Base-by-base conservation (phyloP, 2,329 filamentous ascomycete genomes). In the Cladophialophora carrionii region DNA sequence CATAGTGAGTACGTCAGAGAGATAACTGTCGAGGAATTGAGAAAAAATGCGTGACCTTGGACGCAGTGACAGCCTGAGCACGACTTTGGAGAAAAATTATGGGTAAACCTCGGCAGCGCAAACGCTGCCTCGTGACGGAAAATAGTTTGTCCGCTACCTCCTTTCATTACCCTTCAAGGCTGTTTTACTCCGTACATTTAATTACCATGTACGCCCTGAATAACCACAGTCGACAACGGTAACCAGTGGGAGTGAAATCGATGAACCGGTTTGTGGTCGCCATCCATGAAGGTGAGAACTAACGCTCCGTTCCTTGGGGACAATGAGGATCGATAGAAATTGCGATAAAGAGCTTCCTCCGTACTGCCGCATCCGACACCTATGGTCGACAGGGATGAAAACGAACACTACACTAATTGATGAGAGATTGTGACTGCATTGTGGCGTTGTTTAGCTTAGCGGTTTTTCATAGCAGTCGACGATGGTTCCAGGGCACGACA, bases 1-100 rank as follows among this genome's bases (percentile, higher is more conserved):
- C 67, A 69, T 69, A 4, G 52, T 8, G 10, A 20, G 34, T 6
- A 8, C 22, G 12, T 46, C 7, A 10, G n/a, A 60, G 43, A 60
- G 29, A n/a, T 24, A 31, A 31, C 32, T 17, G 26, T 43, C 17
- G 41, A 43, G 17, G 37, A 46, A 2, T 14, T 26, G 34, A n/a
- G 46, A n/a, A 22, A 43, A 49, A 34, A 54, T 31, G 37, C 29
- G 32, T 26, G 24, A 51, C 5, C 48, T 51, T 12, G 22, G 48
- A 29, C 48, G 48, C 22, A 4, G 48, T 24, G 24, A 51, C 9
- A 51, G 14, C 9, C 20, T 51, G 22, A 51, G 48, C 14, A 43
- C 37, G 37, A 22, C 48, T 51, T 34, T 22, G 20, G 32, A 49
- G 34, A 41, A 60, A 58, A 60, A 60, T 60, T 60, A 24, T 60